These are phyloP conservation scores for Ogataea hybrid DNA, from an alignment of 1,139 yeast genomes.

Conservation along the genomic window DNA sequence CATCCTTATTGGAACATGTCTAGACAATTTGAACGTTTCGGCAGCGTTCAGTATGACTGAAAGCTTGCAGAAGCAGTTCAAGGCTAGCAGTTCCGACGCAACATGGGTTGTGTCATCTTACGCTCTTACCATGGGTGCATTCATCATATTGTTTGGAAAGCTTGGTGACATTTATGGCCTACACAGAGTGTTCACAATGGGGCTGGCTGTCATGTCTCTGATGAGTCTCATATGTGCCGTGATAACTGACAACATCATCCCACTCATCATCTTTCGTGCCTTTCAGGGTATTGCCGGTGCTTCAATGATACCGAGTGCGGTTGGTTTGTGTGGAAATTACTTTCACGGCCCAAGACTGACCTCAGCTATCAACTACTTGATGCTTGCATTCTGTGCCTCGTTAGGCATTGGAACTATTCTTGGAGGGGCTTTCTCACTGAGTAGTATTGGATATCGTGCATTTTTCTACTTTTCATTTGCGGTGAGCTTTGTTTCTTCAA, in stretches of 20 bases:
- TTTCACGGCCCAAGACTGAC: conserved; percentile 29
- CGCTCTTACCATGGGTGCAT: conserved; percentile 38
- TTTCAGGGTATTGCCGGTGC: conserved; percentile 39
- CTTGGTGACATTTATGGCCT: conserved; percentile 38
- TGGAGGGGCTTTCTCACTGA: conserved; percentile 37
- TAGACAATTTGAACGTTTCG: conserved; percentile 33
- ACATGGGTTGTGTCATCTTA: conserved; percentile 39
- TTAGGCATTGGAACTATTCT: conserved; percentile 35
- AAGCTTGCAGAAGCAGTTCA: conserved; percentile 28
- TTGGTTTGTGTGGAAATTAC: conserved; percentile 33
- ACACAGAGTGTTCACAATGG: conserved; percentile 28
- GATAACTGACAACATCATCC: conserved; percentile 31
- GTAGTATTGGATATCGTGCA: conserved; percentile 34
- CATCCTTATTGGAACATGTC: conserved; percentile 17
- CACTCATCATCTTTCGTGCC: conserved; percentile 37
- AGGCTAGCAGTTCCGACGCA: conserved; percentile 29
- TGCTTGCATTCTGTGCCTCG: conserved; percentile 29
- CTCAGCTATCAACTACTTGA: conserved; percentile 28
- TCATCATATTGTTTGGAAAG: conserved; percentile 37
- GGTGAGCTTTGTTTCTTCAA: conserved; percentile 11
- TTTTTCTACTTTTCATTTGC: conserved; percentile 34
- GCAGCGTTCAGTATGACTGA: conserved; percentile 30
- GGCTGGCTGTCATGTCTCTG: conserved; percentile 25
- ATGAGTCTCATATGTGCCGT: conserved; percentile 34
- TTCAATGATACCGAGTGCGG: conserved; percentile 34